Evolutionary conservation across 1,139 yeast genomes (phyloP).

Genomic region (Taphrina wiesneri): DNA sequence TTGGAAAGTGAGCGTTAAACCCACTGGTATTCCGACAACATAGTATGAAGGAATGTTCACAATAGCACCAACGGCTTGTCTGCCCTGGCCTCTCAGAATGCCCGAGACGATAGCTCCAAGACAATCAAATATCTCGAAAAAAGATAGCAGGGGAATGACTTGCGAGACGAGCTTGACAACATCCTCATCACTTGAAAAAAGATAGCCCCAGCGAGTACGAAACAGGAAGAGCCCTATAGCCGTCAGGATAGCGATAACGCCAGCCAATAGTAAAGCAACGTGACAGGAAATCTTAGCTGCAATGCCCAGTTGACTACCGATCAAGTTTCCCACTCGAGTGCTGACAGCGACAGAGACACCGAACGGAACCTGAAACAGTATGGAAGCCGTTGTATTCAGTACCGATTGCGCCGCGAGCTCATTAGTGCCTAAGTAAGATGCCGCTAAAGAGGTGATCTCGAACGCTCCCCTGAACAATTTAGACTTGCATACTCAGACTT

Average conservation of each 20-base stretch:
- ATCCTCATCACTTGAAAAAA: conserved; percentile 69
- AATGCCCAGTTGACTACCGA: conserved; percentile 70
- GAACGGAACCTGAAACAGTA: conserved; percentile 81
- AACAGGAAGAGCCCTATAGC: conserved; percentile 48
- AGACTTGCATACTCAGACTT: neutral
- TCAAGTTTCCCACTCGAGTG: conserved; percentile 80
- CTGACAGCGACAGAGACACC: conserved; percentile 84
- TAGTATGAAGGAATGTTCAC: conserved; percentile 75
- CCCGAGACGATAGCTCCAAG: conserved; percentile 82
- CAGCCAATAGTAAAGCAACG: conserved; percentile 20
- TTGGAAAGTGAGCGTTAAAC: conserved; percentile 60
- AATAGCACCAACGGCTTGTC: conserved; percentile 77
- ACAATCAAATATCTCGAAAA: conserved; percentile 74
- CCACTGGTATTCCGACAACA: conserved; percentile 66
- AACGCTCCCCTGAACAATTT: conserved; percentile 57
- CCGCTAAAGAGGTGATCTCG: conserved; percentile 66
- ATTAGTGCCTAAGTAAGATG: conserved; percentile 75
- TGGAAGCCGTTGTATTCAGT: conserved; percentile 72
- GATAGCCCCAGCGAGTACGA: conserved; percentile 57
- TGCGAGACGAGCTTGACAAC: conserved; percentile 56
- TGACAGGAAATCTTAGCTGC: conserved; percentile 53
- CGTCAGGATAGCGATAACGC: conserved; percentile 4
- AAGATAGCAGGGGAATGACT: conserved; percentile 69
- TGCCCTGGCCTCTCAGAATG: conserved; percentile 78
- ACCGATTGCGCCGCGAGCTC: conserved; percentile 88